phyloP scores from a whole-genome alignment of 177 flowering plant genomes.

The Vitis hybrid region DNA sequence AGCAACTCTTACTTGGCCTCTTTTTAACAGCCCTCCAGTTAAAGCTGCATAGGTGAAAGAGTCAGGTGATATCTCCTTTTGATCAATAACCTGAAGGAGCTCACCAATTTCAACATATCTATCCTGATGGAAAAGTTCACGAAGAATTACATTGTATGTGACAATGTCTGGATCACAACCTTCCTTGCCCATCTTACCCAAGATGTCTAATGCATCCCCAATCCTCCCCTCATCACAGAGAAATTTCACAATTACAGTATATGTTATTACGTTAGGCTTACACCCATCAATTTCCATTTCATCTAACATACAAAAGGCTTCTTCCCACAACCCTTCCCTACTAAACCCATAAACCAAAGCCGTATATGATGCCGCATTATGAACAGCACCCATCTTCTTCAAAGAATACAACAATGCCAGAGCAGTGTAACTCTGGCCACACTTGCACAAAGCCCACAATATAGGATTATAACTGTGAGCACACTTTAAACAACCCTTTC shows the following conservation, averaged over 20 bases:
- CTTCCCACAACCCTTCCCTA: constrained; percentile 35
- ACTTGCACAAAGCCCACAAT: constrained; percentile 50
- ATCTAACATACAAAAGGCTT: constrained; percentile 32
- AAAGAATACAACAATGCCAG: constrained; percentile 36
- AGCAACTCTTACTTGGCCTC: constrained; percentile 26
- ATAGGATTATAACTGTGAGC: constrained; percentile 37
- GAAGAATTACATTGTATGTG: constrained; percentile 49
- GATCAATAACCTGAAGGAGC: constrained; percentile 25
- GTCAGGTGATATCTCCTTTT: constrained; percentile 45
- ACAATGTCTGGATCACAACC: constrained; percentile 49
- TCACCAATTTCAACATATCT: constrained; percentile 28
- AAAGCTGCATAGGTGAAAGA: constrained; percentile 42
- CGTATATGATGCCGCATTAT: constrained; percentile 42
- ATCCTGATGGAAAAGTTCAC: constrained; percentile 32
- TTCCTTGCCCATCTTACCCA: constrained; percentile 38
- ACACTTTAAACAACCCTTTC: constrained; percentile 22
- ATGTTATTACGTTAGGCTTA: constrained; percentile 44
- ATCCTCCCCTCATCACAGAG: constrained; percentile 44
- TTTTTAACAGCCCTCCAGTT: constrained; percentile 49
- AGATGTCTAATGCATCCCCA: constrained; percentile 29
- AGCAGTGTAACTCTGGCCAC: constrained; percentile 22
- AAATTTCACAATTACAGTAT: constrained; percentile 47
- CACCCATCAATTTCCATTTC: constrained; percentile 44
- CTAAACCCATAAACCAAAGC: constrained; percentile 59
- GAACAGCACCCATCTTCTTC: constrained; percentile 42